Conservation (phyloP, 179 eudicot genomes). For the Vitellaria paradoxa region DNA sequence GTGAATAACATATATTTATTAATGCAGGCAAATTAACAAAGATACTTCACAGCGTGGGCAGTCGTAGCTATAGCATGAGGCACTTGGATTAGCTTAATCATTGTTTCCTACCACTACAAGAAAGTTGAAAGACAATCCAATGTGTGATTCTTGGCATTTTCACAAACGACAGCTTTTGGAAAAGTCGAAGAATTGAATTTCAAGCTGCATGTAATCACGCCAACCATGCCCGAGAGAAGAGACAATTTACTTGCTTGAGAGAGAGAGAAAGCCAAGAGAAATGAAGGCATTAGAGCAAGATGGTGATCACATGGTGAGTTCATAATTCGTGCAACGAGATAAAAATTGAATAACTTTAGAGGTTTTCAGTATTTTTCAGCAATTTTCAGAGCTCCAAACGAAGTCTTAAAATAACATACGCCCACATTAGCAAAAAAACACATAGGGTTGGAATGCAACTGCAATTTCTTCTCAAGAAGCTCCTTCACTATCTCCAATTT, state of each 20-base stretch:
- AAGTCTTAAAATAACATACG: too few relatives aligned
- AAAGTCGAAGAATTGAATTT: conserved; percentile 62
- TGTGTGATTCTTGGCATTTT: conserved; percentile 64
- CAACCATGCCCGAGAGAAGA: conserved; percentile 68
- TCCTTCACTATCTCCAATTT: too few relatives aligned
- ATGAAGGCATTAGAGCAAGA: conserved; percentile 28
- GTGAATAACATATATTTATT: conserved; percentile 2
- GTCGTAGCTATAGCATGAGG: conserved; percentile 90
- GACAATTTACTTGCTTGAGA: conserved; percentile 53
- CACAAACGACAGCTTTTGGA: conserved; percentile 59
- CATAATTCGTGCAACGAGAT: not conserved
- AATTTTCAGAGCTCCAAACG: too few relatives aligned
- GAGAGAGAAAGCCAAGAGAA: conserved; percentile 56
- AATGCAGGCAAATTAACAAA: conserved; percentile 69
- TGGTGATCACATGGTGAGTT: not conserved
- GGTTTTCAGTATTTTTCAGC: too few relatives aligned
- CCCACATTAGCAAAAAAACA: too few relatives aligned
- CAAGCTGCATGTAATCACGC: conserved; percentile 51
- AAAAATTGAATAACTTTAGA: too few relatives aligned
- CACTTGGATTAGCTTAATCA: conserved; percentile 81
- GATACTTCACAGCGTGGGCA: conserved; percentile 88
- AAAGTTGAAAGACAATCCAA: conserved; percentile 78
- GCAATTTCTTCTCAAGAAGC: too few relatives aligned
- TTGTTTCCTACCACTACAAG: conserved; percentile 69
- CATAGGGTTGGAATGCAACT: too few relatives aligned